These are phyloP conservation scores for Takakia lepidozioides DNA, from an alignment of 225 moss, liverwort and hornwort genomes.

Conservation along the genomic window DNA sequence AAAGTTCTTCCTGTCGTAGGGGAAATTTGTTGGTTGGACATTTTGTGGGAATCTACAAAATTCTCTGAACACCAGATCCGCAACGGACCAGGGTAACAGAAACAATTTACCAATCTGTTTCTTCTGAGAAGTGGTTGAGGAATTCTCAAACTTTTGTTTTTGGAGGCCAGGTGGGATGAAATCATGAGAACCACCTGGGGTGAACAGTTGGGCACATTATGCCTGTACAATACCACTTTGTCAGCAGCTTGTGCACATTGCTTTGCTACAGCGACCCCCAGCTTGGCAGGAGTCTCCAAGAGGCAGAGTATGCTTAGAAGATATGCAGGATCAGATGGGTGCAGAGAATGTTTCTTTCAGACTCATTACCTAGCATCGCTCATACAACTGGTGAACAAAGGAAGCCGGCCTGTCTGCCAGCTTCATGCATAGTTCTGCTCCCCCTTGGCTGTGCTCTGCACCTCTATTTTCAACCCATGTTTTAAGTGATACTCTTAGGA, in stretches of 20 bases:
- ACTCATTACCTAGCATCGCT: conserved; percentile 37
- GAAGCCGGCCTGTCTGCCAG: conserved; percentile 36
- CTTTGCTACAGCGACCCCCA: conserved; percentile 18
- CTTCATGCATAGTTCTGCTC: conserved; percentile 14
- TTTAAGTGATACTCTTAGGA: no score
- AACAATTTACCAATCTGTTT: no score
- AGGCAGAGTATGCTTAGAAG: conserved; percentile 8
- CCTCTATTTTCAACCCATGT: no score
- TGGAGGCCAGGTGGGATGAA: conserved; percentile 38
- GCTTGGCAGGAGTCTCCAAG: not conserved
- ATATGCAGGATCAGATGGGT: conserved; percentile 6
- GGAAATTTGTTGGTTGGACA: not conserved
- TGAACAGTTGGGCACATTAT: conserved; percentile 46
- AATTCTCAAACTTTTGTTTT: not conserved
- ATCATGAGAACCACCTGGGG: conserved; percentile 41
- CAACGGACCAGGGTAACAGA: no score
- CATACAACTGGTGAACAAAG: conserved; percentile 25
- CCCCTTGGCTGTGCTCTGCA: no score
- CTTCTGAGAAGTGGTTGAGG: not conserved
- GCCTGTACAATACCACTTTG: conserved; percentile 26
- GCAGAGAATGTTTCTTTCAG: conserved; percentile 21
- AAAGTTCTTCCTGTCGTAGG: not conserved
- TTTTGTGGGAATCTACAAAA: no score
- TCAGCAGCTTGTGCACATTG: conserved; percentile 28
- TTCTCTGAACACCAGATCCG: no score